Evolutionary conservation across 345 rosid genomes (phyloP).

Genomic region (Turritis glabra): DNA sequence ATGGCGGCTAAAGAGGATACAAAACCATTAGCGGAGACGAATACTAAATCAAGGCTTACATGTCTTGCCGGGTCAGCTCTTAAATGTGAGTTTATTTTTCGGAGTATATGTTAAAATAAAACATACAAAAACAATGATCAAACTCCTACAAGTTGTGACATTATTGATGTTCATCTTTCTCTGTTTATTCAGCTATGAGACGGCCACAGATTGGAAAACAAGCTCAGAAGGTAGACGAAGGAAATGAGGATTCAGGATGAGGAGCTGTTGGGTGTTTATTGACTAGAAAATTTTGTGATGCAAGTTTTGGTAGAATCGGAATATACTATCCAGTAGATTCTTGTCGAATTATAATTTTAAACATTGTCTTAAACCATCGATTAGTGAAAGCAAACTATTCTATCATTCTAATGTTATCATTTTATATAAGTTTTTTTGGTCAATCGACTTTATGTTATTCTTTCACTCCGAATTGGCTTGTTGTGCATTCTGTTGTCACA

Average conservation of each 20-base stretch:
- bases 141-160: not conserved
- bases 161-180: not conserved
- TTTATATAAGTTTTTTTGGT: not conserved
- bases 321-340: not conserved
- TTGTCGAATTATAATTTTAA: constrained; percentile 3
- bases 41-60: constrained; percentile 85
- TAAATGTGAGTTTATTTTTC: constrained; percentile 55
- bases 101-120: not conserved
- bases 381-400: constrained; percentile 20
- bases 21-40: constrained; percentile 73
- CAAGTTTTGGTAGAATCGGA: constrained; percentile 26
- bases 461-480: not conserved
- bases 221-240: constrained; percentile 29
- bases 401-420: not conserved
- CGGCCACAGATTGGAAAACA: constrained; percentile 15
- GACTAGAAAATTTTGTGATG: not conserved
- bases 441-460: not conserved
- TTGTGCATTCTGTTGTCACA: too few relatives aligned
- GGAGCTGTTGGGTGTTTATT: constrained; percentile 1
- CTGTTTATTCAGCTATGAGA: constrained; percentile 22
- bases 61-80: constrained; percentile 86
- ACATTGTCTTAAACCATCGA: not conserved
- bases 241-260: not conserved
- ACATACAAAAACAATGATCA: not conserved
- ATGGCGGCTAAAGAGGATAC: constrained; percentile 65